phyloP scores from a whole-genome alignment of 176 grass and related monocot genomes.

The Cymbopogon citratus region DNA sequence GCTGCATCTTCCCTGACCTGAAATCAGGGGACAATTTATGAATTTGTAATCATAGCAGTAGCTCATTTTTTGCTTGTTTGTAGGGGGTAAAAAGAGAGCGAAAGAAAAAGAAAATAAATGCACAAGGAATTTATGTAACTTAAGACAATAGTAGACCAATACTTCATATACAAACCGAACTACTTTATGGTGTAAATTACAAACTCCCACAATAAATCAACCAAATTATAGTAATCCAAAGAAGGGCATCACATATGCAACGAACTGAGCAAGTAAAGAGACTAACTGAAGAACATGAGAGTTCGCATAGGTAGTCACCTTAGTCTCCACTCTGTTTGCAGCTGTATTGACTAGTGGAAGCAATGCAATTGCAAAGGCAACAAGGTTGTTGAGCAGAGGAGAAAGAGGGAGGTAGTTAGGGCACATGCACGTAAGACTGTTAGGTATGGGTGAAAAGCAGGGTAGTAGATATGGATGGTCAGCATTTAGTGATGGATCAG shows the following conservation, averaged over 20 bases:
- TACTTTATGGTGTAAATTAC: too few relatives aligned
- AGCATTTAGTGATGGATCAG: conserved; percentile 41
- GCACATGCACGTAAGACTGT: conserved; percentile 35
- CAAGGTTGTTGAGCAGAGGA: conserved; percentile 23
- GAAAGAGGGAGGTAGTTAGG: not conserved
- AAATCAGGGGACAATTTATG: too few relatives aligned
- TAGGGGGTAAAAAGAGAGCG: too few relatives aligned
- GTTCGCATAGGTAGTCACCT: conserved; percentile 2
- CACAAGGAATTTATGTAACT: too few relatives aligned
- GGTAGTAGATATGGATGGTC: conserved; percentile 30
- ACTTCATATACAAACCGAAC: too few relatives aligned
- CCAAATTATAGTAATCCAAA: too few relatives aligned
- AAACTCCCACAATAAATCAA: too few relatives aligned
- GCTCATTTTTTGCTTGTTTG: too few relatives aligned
- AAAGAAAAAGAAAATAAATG: too few relatives aligned
- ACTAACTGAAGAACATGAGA: not conserved
- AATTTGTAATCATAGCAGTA: too few relatives aligned
- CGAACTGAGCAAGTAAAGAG: conserved; percentile 8
- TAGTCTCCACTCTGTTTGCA: not conserved
- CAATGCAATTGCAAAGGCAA: not conserved
- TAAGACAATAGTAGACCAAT: too few relatives aligned
- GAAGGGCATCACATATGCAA: not conserved
- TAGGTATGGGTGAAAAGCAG: conserved; percentile 28
- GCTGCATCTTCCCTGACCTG: too few relatives aligned
- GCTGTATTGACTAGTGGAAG: not conserved